phyloP scores from a whole-genome alignment of 1,284 basidiomycete species.

The Cronartium ribicola region DNA sequence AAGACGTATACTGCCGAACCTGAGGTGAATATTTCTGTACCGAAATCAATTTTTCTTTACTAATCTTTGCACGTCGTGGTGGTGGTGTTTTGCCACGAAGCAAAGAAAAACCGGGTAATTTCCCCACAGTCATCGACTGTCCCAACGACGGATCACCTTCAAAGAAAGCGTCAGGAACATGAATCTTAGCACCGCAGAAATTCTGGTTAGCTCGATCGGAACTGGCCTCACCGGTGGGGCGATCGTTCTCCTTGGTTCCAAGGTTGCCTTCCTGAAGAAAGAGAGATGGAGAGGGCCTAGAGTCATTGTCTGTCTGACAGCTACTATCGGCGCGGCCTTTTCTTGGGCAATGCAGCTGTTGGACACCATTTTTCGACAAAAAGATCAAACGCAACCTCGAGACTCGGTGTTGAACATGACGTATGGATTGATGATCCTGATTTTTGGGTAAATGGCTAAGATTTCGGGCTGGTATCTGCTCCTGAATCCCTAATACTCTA shows the following conservation, averaged over 20 bases:
- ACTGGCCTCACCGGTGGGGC: neutral
- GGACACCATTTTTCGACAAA: neutral
- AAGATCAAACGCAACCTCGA: neutral
- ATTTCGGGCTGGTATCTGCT: too few species aligned
- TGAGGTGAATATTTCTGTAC: too few species aligned
- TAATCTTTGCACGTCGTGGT: too few species aligned
- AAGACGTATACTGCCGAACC: too few species aligned
- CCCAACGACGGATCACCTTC: too few species aligned
- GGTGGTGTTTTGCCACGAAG: too few species aligned
- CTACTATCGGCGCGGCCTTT: neutral
- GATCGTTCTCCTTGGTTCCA: neutral
- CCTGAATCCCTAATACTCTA: too few species aligned
- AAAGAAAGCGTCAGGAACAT: neutral
- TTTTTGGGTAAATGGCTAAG: neutral
- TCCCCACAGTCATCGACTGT: too few species aligned
- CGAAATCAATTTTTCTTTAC: too few species aligned
- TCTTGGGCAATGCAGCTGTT: neutral
- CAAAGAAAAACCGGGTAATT: too few species aligned
- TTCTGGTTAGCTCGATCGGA: neutral
- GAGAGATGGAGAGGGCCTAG: neutral
- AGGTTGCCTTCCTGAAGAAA: neutral
- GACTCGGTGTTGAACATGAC: neutral
- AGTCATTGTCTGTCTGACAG: neutral
- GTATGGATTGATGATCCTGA: constrained; percentile 4
- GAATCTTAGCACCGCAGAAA: neutral